Evolutionary conservation across 108 stramenopile species (phyloP).

Genomic region (Skeletonema tropicum): DNA sequence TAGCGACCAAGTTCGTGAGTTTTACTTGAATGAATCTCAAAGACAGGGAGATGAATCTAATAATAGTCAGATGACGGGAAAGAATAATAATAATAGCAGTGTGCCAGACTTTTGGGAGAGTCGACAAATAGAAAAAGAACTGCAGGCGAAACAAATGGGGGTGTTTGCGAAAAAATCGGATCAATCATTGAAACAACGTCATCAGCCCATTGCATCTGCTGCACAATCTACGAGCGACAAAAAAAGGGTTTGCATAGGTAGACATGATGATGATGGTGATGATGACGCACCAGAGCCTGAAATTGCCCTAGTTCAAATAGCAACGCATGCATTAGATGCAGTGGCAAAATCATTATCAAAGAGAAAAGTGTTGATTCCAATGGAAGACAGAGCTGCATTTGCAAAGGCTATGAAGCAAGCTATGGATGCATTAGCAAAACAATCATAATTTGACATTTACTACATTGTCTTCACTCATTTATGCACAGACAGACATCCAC

Average conservation of each 20-base stretch:
- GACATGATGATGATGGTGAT: neutral
- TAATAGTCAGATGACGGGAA: neutral
- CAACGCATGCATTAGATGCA: conserved; percentile 44
- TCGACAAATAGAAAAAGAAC: conserved; percentile 34
- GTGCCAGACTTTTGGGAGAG: conserved; percentile 35
- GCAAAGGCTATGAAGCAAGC: conserved; percentile 43
- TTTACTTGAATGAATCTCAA: conserved; percentile 19
- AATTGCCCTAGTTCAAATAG: conserved; percentile 36
- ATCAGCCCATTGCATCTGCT: neutral
- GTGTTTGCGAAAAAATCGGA: conserved; percentile 19
- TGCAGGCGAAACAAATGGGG: conserved; percentile 40
- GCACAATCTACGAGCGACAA: neutral
- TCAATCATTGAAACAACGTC: neutral
- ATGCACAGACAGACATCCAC: no score
- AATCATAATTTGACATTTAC: neutral
- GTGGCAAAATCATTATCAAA: conserved; percentile 25
- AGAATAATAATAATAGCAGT: neutral
- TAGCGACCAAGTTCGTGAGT: conserved; percentile 41
- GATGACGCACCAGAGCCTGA: conserved; percentile 8
- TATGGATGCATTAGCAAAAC: conserved; percentile 45
- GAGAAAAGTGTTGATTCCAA: conserved; percentile 8
- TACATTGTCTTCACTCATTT: neutral
- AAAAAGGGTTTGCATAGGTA: neutral
- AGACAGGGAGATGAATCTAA: conserved; percentile 7
- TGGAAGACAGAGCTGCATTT: conserved; percentile 41